A percentile compares a stretch with the other conserved stretches of the same genome.
phyloP scores from a whole-genome alignment of 306 rosid species.

The Rosa chinensis region DNA sequence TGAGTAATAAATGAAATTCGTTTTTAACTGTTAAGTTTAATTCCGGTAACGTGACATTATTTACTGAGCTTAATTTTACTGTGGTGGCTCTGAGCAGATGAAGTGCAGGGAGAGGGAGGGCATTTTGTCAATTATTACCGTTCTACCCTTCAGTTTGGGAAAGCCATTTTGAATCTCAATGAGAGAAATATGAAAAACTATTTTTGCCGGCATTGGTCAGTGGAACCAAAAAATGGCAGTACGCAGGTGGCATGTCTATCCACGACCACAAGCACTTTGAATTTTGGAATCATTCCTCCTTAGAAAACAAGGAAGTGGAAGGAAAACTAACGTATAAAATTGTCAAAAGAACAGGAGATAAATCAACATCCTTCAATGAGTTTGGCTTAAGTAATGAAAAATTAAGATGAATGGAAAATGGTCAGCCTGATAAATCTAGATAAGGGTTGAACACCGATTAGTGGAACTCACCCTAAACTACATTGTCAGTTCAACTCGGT shows the following conservation, averaged over 20 bases:
- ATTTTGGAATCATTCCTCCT: neutral
- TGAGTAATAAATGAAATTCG: neutral
- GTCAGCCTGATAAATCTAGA: no score
- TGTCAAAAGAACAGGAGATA: neutral
- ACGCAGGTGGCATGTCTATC: neutral
- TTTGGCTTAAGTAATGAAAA: neutral
- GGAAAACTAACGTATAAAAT: neutral
- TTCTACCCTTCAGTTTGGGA: neutral
- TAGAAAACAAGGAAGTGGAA: neutral
- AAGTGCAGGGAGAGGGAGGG: neutral
- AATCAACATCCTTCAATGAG: no score
- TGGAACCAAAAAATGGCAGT: neutral
- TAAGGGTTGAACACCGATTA: no score
- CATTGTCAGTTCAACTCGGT: no score
- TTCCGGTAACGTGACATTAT: neutral
- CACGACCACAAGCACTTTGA: neutral
- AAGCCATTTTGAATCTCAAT: neutral
- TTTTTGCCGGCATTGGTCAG: neutral
- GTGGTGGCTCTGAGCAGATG: neutral
- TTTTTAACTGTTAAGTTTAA: neutral
- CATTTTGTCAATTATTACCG: neutral
- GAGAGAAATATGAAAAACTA: no score
- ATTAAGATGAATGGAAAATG: no score
- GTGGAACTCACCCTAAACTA: no score
- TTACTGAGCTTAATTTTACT: neutral